These are phyloP conservation scores for Fusarium sp. DNA, from an alignment of 2,329 filamentous ascomycete genomes.

Conservation along the genomic window DNA sequence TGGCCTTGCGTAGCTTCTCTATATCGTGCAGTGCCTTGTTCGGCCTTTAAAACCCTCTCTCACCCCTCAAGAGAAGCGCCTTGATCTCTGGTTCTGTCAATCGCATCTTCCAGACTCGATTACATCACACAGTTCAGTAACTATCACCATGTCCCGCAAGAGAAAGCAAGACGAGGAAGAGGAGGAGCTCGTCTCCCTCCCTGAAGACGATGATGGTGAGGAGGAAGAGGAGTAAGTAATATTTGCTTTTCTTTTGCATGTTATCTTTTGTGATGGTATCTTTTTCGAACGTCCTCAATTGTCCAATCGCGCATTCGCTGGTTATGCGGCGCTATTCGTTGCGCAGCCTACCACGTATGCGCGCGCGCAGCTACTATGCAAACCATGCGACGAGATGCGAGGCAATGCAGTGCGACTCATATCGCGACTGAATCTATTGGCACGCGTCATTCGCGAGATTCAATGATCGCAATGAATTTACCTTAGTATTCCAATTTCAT, in stretches of 20 bases:
- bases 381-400: constrained; percentile 25
- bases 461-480: neutral
- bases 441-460: neutral
- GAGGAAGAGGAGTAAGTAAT: constrained; percentile 69
- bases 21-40: constrained; percentile 36
- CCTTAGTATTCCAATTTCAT: neutral
- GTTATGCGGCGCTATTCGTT: constrained; percentile 25
- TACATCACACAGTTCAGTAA: constrained; percentile 19
- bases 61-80: constrained; percentile 29
- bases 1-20: constrained; percentile 28
- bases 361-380: constrained; percentile 43
- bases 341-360: constrained; percentile 35
- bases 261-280: constrained; percentile 16
- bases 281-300: constrained; percentile 8
- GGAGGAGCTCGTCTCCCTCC: constrained; percentile 69
- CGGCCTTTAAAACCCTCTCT: constrained; percentile 37
- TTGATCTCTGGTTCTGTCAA: constrained; percentile 21
- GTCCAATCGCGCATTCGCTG: constrained; percentile 31
- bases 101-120: constrained; percentile 21
- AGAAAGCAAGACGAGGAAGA: constrained; percentile 68
- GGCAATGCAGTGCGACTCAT: constrained; percentile 9
- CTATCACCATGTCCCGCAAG: constrained; percentile 65
- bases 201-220: constrained; percentile 65
- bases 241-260: constrained; percentile 9
- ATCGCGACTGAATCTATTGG: constrained; percentile 10